Evolutionary conservation across 306 rosid genomes (phyloP).

Genomic region (Fragaria ananassa): DNA sequence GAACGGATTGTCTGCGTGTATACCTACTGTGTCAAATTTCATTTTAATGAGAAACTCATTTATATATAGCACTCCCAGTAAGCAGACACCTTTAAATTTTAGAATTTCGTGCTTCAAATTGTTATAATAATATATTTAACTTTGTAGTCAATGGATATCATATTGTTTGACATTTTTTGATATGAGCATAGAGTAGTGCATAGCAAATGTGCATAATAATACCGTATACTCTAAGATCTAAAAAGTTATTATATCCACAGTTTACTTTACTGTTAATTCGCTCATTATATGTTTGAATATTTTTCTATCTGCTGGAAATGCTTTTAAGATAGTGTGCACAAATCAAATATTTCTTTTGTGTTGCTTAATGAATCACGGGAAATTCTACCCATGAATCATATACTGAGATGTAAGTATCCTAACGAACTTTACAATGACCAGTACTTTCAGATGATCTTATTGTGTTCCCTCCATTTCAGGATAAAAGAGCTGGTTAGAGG

Average conservation of each 20-base stretch:
- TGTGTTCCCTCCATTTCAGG: conserved; percentile 42
- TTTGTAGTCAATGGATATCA: background rate
- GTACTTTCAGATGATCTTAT: conserved; percentile 19
- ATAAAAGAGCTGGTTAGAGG: conserved; percentile 61
- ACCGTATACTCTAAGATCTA: background rate
- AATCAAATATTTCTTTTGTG: background rate
- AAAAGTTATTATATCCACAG: background rate
- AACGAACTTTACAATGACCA: background rate
- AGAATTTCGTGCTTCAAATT: background rate
- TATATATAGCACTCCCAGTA: background rate
- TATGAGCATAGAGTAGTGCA: background rate
- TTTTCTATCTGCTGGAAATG: background rate
- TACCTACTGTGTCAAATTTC: background rate
- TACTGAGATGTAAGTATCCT: background rate
- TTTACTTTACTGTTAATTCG: background rate
- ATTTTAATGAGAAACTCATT: background rate
- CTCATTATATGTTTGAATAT: background rate
- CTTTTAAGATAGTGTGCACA: background rate
- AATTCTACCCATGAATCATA: background rate
- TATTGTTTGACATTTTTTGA: background rate
- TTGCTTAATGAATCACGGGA: background rate
- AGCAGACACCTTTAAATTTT: background rate
- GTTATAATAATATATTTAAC: conserved; percentile 1
- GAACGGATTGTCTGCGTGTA: background rate
- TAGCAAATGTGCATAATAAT: background rate